phyloP scores from a whole-genome alignment of 768 basidiomycete genomes.

The Termitomyces sp. region DNA sequence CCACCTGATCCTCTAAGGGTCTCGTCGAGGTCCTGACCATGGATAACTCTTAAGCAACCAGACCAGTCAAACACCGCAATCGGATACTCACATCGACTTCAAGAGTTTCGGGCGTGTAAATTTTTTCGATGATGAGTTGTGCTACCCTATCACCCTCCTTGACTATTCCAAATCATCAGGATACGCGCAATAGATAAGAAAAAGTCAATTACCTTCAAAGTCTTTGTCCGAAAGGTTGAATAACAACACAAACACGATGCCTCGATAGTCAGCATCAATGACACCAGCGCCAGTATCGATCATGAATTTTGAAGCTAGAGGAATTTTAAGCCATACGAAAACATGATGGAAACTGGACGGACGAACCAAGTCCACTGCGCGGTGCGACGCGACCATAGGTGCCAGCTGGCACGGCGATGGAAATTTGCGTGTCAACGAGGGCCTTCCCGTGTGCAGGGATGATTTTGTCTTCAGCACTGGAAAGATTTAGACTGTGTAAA shows the following conservation, averaged over 20 bases:
- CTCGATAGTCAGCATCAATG: constrained; percentile 95
- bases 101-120: constrained; percentile 78
- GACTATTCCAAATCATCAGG: constrained; percentile 45
- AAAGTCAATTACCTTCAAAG: constrained; percentile 60
- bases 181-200: background rate
- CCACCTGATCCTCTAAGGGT: constrained; percentile 83
- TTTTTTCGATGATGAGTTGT: constrained; percentile 90
- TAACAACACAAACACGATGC: constrained; percentile 84
- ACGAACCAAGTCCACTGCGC: constrained; percentile 87
- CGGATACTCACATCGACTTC: constrained; percentile 73
- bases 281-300: constrained; percentile 98
- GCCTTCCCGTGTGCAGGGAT: constrained; percentile 92
- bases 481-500: background rate
- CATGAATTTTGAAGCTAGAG: constrained; percentile 90
- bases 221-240: constrained; percentile 92
- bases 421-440: constrained; percentile 85
- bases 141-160: constrained; percentile 94
- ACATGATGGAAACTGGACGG: background rate
- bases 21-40: constrained; percentile 70
- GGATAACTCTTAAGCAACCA: background rate
- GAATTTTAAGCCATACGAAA: background rate
- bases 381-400: constrained; percentile 98
- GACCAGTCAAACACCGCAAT: background rate
- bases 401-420: constrained; percentile 88
- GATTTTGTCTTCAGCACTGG: constrained; percentile 78